These are phyloP conservation scores for Tetracentron sinense DNA, from an alignment of 164 flowering plant species.

Conservation along the genomic window DNA sequence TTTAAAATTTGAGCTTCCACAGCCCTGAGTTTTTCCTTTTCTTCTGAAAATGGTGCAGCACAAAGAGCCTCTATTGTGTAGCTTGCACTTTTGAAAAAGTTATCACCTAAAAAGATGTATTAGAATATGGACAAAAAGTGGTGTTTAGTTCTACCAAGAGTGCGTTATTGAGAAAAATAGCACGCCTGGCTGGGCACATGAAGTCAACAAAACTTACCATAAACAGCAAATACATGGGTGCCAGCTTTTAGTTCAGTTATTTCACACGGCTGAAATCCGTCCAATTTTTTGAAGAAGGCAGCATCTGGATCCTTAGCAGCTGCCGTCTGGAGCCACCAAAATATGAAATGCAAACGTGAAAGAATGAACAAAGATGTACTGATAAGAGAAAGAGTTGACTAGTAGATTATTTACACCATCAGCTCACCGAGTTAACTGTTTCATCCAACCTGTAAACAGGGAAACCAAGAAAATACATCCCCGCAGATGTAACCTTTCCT, in stretches of 20 bases:
- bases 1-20: slow-evolving; percentile 61
- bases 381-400: neutral
- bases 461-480: slow-evolving; percentile 95
- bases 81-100: slow-evolving; percentile 62
- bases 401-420: neutral
- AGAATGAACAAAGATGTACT: slow-evolving; percentile 2
- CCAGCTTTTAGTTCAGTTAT: slow-evolving; percentile 65
- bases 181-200: no score
- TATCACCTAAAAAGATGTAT: slow-evolving; percentile 56
- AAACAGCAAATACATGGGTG: slow-evolving; percentile 66
- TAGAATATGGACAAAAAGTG: neutral
- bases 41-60: slow-evolving; percentile 49
- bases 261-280: slow-evolving; percentile 75
- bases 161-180: no score
- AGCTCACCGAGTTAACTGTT: slow-evolving; percentile 57
- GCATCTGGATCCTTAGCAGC: slow-evolving; percentile 66
- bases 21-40: slow-evolving; percentile 48
- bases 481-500: slow-evolving; percentile 89
- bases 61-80: slow-evolving; percentile 63
- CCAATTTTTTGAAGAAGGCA: slow-evolving; percentile 64
- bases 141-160: neutral
- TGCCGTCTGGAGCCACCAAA: slow-evolving; percentile 36
- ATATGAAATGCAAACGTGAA: neutral
- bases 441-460: slow-evolving; percentile 88
- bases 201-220: slow-evolving; percentile 49